Evolutionary conservation across 805 yeast species (phyloP).

Genomic region (Barnettozyma californica): DNA sequence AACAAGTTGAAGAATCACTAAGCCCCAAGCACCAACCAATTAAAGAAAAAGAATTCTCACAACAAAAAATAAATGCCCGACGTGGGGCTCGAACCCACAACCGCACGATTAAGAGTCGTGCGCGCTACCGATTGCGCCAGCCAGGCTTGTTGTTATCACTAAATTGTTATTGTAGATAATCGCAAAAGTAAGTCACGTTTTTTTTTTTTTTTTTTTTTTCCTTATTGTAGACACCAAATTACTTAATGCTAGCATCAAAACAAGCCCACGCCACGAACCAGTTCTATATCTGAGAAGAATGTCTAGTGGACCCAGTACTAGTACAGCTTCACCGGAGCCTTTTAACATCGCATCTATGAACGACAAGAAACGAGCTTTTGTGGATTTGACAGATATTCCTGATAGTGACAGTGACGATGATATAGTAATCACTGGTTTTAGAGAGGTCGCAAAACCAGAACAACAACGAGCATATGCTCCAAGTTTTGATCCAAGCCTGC

Average conservation of each 20-base stretch:
- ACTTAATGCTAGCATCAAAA: not conserved
- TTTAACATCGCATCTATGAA: not conserved
- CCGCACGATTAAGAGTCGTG: slow-evolving; percentile 6
- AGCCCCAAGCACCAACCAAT: too few relatives aligned
- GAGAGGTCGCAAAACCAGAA: slow-evolving; percentile 7
- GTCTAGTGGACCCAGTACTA: not conserved
- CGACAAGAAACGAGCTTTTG: slow-evolving; percentile 1
- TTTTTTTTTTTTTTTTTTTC: too few relatives aligned
- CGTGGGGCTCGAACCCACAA: slow-evolving; percentile 6
- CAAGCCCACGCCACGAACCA: not conserved
- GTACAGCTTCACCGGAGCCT: not conserved
- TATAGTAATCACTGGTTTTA: slow-evolving; percentile 18
- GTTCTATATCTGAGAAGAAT: not conserved
- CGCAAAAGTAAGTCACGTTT: not conserved
- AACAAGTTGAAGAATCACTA: too few relatives aligned
- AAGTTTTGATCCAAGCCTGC: not conserved
- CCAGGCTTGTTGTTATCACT: not conserved
- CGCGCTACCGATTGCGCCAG: slow-evolving; percentile 7
- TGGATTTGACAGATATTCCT: slow-evolving; percentile 16
- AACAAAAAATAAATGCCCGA: not conserved
- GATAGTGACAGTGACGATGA: slow-evolving; percentile 20
- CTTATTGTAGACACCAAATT: not conserved
- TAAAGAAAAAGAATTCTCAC: too few relatives aligned
- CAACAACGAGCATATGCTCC: not conserved
- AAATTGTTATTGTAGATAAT: too few relatives aligned